phyloP scores from a whole-genome alignment of 768 basidiomycete genomes.

The Hericium rajendrae region DNA sequence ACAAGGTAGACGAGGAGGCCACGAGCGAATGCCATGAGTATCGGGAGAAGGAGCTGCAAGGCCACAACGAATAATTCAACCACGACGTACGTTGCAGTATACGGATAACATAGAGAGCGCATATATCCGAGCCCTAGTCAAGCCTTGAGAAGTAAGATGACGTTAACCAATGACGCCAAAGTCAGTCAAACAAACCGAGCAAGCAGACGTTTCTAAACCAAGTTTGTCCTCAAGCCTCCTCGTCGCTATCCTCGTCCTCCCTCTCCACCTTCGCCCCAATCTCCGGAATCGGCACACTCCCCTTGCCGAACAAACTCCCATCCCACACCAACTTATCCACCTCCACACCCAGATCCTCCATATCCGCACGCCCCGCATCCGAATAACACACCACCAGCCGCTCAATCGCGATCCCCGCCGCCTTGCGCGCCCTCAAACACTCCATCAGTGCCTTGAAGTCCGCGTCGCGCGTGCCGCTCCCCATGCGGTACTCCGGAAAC shows the following conservation, averaged over 20 bases:
- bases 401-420: neutral
- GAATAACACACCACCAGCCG: constrained; percentile 14
- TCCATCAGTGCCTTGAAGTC: constrained; percentile 6
- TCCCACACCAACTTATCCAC: constrained; percentile 12
- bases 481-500: neutral
- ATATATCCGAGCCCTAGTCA: too few relatives aligned
- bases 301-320: constrained; percentile 7
- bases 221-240: too few relatives aligned
- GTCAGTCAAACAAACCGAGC: too few relatives aligned
- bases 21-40: too few relatives aligned
- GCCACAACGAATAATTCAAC: too few relatives aligned
- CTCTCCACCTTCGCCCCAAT: neutral
- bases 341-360: constrained; percentile 9
- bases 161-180: too few relatives aligned
- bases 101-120: too few relatives aligned
- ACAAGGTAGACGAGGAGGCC: too few relatives aligned
- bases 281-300: constrained; percentile 4
- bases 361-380: constrained; percentile 8
- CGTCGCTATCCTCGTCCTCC: neutral
- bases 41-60: too few relatives aligned
- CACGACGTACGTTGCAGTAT: too few relatives aligned
- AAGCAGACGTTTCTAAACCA: too few relatives aligned
- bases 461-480: neutral
- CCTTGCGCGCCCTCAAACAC: constrained; percentile 1
- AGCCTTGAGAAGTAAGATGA: too few relatives aligned